A percentile compares a stretch with the other conserved stretches of the same genome.
Evolutionary conservation across 371 early-diverging fungal species (phyloP).

Genomic region (Gilbertella persicaria): DNA sequence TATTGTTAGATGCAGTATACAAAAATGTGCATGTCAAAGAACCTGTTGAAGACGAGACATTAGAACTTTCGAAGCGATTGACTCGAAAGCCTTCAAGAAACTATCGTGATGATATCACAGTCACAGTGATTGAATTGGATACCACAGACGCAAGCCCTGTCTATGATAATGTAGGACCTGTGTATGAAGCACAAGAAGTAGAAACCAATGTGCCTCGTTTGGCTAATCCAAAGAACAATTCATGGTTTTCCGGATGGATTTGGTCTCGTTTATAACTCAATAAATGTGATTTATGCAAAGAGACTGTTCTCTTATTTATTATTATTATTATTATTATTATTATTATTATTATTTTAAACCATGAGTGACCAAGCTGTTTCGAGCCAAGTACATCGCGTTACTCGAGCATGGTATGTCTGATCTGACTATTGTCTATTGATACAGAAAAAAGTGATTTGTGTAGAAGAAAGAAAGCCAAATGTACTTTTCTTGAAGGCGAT

Average conservation of each 20-base stretch:
- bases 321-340: too few species aligned
- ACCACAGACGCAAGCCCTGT: slow-evolving; percentile 1
- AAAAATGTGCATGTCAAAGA: slow-evolving; percentile 36
- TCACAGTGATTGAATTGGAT: slow-evolving; percentile 79
- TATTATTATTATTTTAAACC: too few species aligned
- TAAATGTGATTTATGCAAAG: too few species aligned
- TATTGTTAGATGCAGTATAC: slow-evolving; percentile 48
- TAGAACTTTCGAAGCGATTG: slow-evolving; percentile 48
- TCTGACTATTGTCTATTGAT: too few species aligned
- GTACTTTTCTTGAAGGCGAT: slow-evolving; percentile 23
- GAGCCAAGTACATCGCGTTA: too few species aligned
- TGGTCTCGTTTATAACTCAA: slow-evolving; percentile 34
- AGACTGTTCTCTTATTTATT: too few species aligned
- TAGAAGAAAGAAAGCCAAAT: slow-evolving; percentile 35
- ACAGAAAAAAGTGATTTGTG: slow-evolving; percentile 43
- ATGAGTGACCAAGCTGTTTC: too few species aligned
- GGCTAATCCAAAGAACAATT: slow-evolving; percentile 15
- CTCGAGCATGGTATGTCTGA: too few species aligned
- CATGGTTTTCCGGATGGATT: slow-evolving; percentile 45
- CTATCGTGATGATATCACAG: slow-evolving; percentile 95
- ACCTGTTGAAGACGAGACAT: slow-evolving; percentile 27
- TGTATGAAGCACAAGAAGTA: slow-evolving; percentile 29
- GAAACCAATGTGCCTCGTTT: slow-evolving; percentile 30
- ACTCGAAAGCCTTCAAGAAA: slow-evolving; percentile 58
- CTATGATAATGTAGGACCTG: slow-evolving; percentile 27